Base-by-base conservation (phyloP, 495 filamentous ascomycete genomes). In the Bathelium albidoporum region DNA sequence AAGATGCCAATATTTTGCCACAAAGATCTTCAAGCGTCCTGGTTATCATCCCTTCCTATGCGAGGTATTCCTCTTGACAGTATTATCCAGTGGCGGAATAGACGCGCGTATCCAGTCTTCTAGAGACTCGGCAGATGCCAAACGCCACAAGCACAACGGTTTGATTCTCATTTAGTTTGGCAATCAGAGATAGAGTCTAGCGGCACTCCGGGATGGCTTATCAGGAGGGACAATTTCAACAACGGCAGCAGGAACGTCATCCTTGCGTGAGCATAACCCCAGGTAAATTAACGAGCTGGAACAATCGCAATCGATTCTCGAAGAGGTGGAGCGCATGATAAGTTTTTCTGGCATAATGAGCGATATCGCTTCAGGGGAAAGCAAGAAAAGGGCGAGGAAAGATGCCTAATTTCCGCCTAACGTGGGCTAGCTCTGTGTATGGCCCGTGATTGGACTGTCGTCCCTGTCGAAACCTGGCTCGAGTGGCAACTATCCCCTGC, bases 1-100 rank as follows among this genome's bases (percentile, higher is more conserved):
- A 26, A 55, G 49, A 55, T 16, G 49, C 49, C 49, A 55, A 55
- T 55, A 29, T 10, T 55, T 55, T 55, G 49, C 49, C 49, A 55
- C 49, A 10, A 29, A 28, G 49, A n/a, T n/a, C 24, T 26, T 28
- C 16, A 11, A 26, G 24, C 9, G 7, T 28, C 11, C 49, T 55
- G 11, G 5, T 55, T 24, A 55, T n/a, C n/a, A n/a, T n/a, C n/a
- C n/a, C n/a, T n/a, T n/a, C n/a, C n/a, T n/a, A n/a, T n/a, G n/a
- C n/a, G n/a, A n/a, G n/a, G n/a, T n/a, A n/a, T n/a, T n/a, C n/a
- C n/a, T n/a, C n/a, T n/a, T n/a, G n/a, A n/a, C n/a, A n/a, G n/a
- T n/a, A n/a, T n/a, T n/a, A n/a, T 5, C 14, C 34, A 39, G 14
- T 39, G 34, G 34, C 34, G 14, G 5, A 14, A 39, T 39, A 14